Evolutionary conservation across 1,284 basidiomycete genomes (phyloP).

Genomic region (Fistulinella staudtii): DNA sequence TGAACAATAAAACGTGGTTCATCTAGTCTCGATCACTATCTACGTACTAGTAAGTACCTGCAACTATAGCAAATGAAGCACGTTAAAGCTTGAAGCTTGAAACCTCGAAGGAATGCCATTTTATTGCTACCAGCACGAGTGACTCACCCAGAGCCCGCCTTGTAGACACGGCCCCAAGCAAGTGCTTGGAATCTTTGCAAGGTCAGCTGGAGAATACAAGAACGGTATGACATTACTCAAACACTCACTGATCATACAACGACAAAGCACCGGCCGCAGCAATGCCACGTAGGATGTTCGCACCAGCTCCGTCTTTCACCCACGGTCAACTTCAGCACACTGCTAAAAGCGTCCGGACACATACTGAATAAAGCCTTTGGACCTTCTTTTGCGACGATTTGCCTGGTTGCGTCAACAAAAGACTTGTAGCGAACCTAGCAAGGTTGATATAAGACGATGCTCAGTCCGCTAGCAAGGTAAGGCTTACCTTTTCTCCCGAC

Average conservation of each 20-base stretch:
- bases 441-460: background rate
- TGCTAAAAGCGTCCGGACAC: conserved; percentile 5
- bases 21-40: too few species aligned
- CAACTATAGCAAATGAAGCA: too few species aligned
- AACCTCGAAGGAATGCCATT: too few species aligned
- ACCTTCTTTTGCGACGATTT: conserved; percentile 60
- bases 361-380: conserved; percentile 54
- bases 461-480: background rate
- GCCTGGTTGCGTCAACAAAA: conserved; percentile 60
- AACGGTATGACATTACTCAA: too few species aligned
- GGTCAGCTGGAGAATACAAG: too few species aligned
- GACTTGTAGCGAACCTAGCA: conserved; percentile 38
- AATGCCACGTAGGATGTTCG: conserved; percentile 61
- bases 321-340: conserved; percentile 1
- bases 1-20: too few species aligned
- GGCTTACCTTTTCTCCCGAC: conserved; percentile 49
- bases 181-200: conserved; percentile 40
- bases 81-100: too few species aligned
- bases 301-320: conserved; percentile 45
- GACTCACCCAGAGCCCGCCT: conserved; percentile 33
- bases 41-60: too few species aligned
- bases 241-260: conserved; percentile 62
- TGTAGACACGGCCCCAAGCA: conserved; percentile 40
- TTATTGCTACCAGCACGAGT: background rate
- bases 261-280: conserved; percentile 72